Evolutionary conservation across 257 asterid genomes (phyloP).

Genomic region (Echites panduratus): DNA sequence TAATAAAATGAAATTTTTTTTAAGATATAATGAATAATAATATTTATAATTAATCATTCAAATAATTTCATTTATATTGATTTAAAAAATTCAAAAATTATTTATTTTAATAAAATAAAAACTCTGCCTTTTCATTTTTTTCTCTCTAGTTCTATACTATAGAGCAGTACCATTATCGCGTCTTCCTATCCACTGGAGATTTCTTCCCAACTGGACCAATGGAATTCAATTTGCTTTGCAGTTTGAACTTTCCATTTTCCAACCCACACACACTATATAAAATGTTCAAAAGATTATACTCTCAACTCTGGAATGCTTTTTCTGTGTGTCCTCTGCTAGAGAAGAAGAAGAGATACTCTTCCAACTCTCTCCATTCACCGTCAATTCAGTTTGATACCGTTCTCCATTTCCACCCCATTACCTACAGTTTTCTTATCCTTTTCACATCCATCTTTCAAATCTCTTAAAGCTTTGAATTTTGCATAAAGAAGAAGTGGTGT

Average conservation of each 20-base stretch:
- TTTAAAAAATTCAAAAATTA: too few species aligned
- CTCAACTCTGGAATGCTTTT: background rate
- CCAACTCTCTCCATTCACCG: background rate
- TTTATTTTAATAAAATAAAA: too few species aligned
- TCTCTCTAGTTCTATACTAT: too few species aligned
- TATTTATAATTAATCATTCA: too few species aligned
- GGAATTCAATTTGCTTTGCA: constrained; percentile 8
- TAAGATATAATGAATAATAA: too few species aligned
- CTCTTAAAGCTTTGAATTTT: background rate
- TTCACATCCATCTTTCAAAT: background rate
- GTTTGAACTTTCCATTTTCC: background rate
- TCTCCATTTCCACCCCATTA: constrained; percentile 6
- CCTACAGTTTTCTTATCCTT: background rate
- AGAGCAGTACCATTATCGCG: constrained; percentile 29
- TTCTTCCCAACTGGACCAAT: constrained; percentile 57
- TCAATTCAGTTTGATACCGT: background rate
- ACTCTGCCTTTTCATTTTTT: too few species aligned
- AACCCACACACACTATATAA: background rate
- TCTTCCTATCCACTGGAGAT: constrained; percentile 52
- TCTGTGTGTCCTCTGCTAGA: background rate
- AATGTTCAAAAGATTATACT: background rate
- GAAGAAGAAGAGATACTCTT: background rate
- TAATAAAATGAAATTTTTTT: too few species aligned
- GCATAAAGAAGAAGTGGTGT: background rate
- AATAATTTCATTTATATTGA: too few species aligned